A percentile compares a stretch with the other conserved stretches of the same genome.
Evolutionary conservation across 108 stramenopile genomes (phyloP).

Genomic region (Ochromonas danica): DNA sequence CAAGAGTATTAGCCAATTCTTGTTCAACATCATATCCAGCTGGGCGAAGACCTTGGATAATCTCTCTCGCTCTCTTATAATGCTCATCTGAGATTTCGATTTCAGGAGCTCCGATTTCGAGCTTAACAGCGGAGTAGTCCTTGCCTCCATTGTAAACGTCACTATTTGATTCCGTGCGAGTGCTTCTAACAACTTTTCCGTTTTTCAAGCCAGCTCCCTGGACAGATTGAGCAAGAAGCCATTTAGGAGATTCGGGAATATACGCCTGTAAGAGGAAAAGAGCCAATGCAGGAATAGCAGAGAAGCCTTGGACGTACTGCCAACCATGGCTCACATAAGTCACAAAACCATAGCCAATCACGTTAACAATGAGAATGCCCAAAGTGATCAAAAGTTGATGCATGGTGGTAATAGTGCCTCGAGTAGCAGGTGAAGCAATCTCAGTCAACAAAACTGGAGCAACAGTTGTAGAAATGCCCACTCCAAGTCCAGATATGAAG

Average conservation of each 20-base stretch:
- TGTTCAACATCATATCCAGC: no score
- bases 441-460: slow-evolving; percentile 24
- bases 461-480: slow-evolving; percentile 7
- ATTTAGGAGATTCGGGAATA: slow-evolving; percentile 54
- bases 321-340: slow-evolving; percentile 50
- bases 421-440: background rate
- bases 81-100: no score
- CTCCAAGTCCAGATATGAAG: slow-evolving; percentile 22
- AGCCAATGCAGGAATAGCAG: slow-evolving; percentile 13
- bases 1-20: no score
- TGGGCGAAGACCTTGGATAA: no score
- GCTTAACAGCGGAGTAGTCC: no score
- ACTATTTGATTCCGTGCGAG: no score
- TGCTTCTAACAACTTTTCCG: no score
- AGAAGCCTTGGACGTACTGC: slow-evolving; percentile 44
- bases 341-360: slow-evolving; percentile 52
- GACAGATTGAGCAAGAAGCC: slow-evolving; percentile 38
- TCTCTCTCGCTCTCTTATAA: no score
- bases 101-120: no score
- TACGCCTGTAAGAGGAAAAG: background rate
- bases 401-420: slow-evolving; percentile 29
- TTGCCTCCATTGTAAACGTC: no score
- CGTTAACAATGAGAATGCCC: slow-evolving; percentile 43
- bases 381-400: slow-evolving; percentile 55
- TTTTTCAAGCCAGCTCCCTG: background rate